Conservation (phyloP, 305 asterid genomes). For the Solanum hybrid region DNA sequence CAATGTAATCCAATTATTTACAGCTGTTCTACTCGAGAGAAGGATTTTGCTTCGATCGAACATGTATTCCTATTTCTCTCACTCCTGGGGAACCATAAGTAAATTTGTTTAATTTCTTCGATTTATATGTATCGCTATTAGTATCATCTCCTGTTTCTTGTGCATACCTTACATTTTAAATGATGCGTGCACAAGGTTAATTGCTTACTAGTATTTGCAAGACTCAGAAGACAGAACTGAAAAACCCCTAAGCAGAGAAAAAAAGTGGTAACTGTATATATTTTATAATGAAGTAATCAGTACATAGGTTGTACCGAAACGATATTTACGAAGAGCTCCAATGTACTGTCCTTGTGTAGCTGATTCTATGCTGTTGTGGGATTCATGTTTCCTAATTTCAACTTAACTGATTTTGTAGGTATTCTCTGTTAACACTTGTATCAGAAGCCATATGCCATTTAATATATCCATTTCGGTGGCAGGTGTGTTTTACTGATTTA, state of each 20-base stretch:
- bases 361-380: neutral
- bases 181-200: neutral
- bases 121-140: neutral
- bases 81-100: neutral
- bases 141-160: conserved; percentile 1
- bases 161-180: neutral
- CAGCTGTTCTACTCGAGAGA: conserved; percentile 91
- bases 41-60: conserved; percentile 91
- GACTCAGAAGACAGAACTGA: neutral
- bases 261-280: neutral
- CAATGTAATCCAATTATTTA: conserved; percentile 79
- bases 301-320: neutral
- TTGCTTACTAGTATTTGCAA: neutral
- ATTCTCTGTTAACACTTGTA: conserved; percentile 89
- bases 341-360: neutral
- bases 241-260: neutral
- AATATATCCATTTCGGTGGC: conserved; percentile 99
- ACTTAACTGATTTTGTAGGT: conserved; percentile 41
- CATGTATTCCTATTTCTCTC: conserved; percentile 44
- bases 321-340: neutral
- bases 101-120: neutral
- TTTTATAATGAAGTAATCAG: neutral
- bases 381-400: neutral
- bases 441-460: conserved; percentile 97
- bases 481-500: conserved; percentile 36